Evolutionary conservation across 495 filamentous ascomycete genomes (phyloP).

Genomic region (Tuber calosporum): DNA sequence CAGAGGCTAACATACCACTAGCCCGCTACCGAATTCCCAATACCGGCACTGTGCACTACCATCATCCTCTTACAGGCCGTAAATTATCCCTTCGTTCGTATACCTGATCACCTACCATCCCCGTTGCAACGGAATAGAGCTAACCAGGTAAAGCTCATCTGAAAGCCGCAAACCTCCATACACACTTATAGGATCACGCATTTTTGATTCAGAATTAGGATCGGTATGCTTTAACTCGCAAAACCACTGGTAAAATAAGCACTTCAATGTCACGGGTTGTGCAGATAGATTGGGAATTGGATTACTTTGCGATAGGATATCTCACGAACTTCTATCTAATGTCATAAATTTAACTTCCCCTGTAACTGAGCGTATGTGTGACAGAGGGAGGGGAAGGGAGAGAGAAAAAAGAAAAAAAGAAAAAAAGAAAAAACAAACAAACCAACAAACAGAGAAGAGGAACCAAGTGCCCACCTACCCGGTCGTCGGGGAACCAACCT

Average conservation of each 20-base stretch:
- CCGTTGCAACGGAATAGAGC: not conserved
- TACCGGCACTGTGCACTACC: too few species aligned
- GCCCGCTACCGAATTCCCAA: not conserved
- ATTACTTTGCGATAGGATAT: not conserved
- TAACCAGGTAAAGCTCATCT: not conserved
- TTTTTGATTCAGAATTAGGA: not conserved
- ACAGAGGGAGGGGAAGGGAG: not conserved
- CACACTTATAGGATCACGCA: not conserved
- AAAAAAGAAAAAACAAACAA: not conserved
- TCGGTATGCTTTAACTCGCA: not conserved
- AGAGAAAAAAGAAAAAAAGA: not conserved
- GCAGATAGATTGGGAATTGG: not conserved
- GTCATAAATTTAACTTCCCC: not conserved
- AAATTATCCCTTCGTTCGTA: too few species aligned
- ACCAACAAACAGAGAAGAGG: not conserved
- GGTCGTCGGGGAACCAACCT: not conserved
- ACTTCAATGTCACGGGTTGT: not conserved
- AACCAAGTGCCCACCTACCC: not conserved
- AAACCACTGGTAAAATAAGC: not conserved
- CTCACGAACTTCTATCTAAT: not conserved
- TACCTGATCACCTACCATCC: too few species aligned
- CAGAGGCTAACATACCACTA: not conserved
- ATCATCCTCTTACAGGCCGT: too few species aligned
- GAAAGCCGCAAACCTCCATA: not conserved
- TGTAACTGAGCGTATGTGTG: not conserved